Conservation (phyloP, 257 asterid genomes). For the Solanum piurae region DNA sequence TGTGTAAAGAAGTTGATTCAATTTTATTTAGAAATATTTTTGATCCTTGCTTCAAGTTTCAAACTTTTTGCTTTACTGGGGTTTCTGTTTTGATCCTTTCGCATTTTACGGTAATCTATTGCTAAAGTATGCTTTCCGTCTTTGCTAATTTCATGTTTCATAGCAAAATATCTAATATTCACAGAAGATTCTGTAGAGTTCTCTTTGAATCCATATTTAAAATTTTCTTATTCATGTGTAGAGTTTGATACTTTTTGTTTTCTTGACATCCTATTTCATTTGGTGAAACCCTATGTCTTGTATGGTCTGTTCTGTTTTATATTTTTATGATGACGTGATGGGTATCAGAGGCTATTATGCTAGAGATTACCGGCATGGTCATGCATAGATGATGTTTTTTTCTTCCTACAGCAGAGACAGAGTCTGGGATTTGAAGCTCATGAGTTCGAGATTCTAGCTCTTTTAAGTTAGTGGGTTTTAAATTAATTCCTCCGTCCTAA, state of each 20-base stretch:
- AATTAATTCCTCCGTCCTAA: not conserved
- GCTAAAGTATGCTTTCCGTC: not conserved
- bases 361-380: not conserved
- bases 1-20: not conserved
- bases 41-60: not conserved
- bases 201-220: not conserved
- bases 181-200: not conserved
- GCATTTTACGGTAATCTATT: not conserved
- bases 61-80: not conserved
- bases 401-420: not conserved
- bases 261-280: not conserved
- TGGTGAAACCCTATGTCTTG: not conserved
- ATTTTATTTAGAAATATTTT: not conserved
- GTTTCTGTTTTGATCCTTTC: not conserved
- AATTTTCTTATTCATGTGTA: not conserved
- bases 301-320: not conserved
- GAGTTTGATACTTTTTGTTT: conserved; percentile 25
- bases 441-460: not conserved
- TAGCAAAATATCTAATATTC: not conserved
- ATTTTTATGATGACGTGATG: not conserved
- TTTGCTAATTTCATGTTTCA: not conserved
- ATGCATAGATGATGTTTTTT: not conserved
- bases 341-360: not conserved
- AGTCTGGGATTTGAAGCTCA: not conserved
- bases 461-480: not conserved